These are phyloP conservation scores for Multifurca ochricompacta DNA, from an alignment of 768 basidiomycete genomes.

Conservation along the genomic window DNA sequence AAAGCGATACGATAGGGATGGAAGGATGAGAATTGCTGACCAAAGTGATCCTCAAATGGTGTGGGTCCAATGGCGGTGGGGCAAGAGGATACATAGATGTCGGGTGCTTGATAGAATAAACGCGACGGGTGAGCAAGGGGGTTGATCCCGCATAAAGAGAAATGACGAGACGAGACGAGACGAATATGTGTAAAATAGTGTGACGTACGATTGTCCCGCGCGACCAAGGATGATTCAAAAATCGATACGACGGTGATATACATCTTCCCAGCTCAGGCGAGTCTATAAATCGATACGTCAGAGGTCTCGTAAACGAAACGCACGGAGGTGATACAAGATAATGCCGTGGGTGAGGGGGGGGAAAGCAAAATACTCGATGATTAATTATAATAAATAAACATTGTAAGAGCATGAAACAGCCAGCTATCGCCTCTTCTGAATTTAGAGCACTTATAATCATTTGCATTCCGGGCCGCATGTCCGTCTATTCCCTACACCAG, in stretches of 20 bases:
- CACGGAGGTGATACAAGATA: no score
- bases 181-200: no score
- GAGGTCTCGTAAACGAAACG: no score
- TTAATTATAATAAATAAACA: no score
- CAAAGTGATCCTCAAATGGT: slow-evolving; percentile 29
- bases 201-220: slow-evolving; percentile 42
- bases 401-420: no score
- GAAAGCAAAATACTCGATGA: background rate
- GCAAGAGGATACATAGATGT: slow-evolving; percentile 25
- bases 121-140: background rate
- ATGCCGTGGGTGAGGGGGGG: background rate
- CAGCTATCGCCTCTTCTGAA: no score
- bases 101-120: slow-evolving; percentile 23
- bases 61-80: slow-evolving; percentile 28
- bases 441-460: no score
- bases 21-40: no score
- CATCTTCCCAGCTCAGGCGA: slow-evolving; percentile 31
- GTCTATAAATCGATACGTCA: slow-evolving; percentile 22
- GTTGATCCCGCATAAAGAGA: background rate
- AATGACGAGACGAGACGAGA: background rate
- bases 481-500: no score
- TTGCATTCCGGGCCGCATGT: no score
- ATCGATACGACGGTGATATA: slow-evolving; percentile 35
- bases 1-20: no score
- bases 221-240: slow-evolving; percentile 39